Evolutionary conservation across 352 stramenopile species (phyloP).

Genomic region (Phytophthora europaea): DNA sequence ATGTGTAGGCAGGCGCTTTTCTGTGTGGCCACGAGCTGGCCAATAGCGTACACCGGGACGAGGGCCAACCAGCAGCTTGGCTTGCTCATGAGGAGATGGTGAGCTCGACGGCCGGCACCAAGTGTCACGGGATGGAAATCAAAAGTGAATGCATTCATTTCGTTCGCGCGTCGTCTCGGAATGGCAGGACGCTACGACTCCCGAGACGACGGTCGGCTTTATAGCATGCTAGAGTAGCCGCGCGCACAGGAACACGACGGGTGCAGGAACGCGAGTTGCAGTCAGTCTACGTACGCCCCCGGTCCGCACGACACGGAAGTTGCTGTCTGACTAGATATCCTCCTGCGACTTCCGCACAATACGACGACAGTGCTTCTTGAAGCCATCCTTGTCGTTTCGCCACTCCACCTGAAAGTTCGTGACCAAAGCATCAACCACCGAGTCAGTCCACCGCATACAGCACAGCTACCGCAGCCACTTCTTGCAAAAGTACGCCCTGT

Average conservation of each 20-base stretch:
- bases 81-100: constrained; percentile 13
- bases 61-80: constrained; percentile 5
- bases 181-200: not conserved
- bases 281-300: not conserved
- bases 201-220: constrained; percentile 28
- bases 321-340: constrained; percentile 81
- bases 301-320: constrained; percentile 5
- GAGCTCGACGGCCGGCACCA: not conserved
- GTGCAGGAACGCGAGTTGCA: not conserved
- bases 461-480: not conserved
- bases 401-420: constrained; percentile 80
- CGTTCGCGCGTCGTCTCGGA: constrained; percentile 1
- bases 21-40: constrained; percentile 4
- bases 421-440: not conserved
- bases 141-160: constrained; percentile 34
- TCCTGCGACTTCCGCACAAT: constrained; percentile 95
- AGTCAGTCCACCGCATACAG: not conserved
- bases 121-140: constrained; percentile 14
- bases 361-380: constrained; percentile 94
- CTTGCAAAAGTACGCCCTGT: not conserved
- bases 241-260: not conserved
- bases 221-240: constrained; percentile 26
- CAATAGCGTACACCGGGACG: not conserved
- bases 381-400: constrained; percentile 93
- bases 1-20: constrained; percentile 9